Base-by-base conservation (phyloP, 2,329 filamentous ascomycete genomes). In the Colletotrichum incanum region DNA sequence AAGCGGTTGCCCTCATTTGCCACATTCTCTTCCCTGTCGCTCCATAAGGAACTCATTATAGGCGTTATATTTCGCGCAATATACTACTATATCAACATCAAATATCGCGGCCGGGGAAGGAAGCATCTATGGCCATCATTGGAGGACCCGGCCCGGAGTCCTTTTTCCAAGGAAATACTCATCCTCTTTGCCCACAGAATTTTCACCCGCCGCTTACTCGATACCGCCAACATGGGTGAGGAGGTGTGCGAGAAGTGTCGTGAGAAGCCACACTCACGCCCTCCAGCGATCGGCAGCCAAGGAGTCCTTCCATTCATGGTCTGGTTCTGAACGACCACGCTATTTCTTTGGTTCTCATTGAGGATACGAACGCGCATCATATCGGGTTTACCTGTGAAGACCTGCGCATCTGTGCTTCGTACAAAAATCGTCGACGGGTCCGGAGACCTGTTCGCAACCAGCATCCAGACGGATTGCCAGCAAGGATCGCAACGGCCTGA, bases 171-270 rank as follows among this genome's bases (percentile, higher is more conserved):
- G 58, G 49, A 68, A 63, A 47, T 16, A 14, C 54, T 8, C 37
- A 34, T 23, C 26, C 23, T 34, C 12, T 37, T 54, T 54, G 34
- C 26, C 54, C 52, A 45, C 52, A 49, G 34, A 60, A 70, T 72
- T 72, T 34, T 26, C 45, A 70, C 70, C 70, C 39, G 70, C 70
- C 70, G 39, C 70, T 72, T 70, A 65, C 59, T 28, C 54, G 9
- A 54, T 70, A 16, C n/a, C 47, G 49, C 23, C 39, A 47, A 59
- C 16, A 34, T 39, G 20, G 14, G 37, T 28, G 31, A 47, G 39
- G 7, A 12, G 23, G 65, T 11, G 43, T 39, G 58, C 20, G 47
- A 54, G 47, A 54, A 12, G 20, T 49, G 23, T 66, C 9, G 16
- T 41, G 52, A 23, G 14, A 56, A 49, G 26, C 31, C 52, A 34